These are phyloP conservation scores for Melanomma pulvis-pyrius DNA, from an alignment of 495 filamentous ascomycete genomes.

Conservation along the genomic window DNA sequence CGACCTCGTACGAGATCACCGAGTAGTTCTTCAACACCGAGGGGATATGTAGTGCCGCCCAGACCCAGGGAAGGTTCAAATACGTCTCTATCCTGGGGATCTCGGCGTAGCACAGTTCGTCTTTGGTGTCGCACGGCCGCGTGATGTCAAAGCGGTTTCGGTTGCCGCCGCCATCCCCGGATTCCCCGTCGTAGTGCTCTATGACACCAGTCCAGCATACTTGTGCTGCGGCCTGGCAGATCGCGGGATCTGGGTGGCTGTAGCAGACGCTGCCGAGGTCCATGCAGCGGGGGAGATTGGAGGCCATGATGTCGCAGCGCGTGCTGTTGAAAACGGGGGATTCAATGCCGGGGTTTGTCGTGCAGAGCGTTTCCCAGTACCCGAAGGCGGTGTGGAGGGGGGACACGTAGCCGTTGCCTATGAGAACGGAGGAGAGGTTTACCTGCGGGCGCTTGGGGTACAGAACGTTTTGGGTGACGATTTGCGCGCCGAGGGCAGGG, in stretches of 20 bases:
- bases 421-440: constrained; percentile 45
- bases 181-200: constrained; percentile 46
- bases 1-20: constrained; percentile 30
- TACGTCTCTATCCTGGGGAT: constrained; percentile 42
- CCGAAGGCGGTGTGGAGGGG: constrained; percentile 45
- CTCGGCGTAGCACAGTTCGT: constrained; percentile 48
- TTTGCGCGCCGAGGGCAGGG: constrained; percentile 45
- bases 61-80: constrained; percentile 45
- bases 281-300: constrained; percentile 51
- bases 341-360: constrained; percentile 47
- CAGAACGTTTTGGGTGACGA: constrained; percentile 45
- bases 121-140: constrained; percentile 41
- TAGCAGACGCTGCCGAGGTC: constrained; percentile 44
- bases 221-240: constrained; percentile 37
- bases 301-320: constrained; percentile 50
- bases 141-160: constrained; percentile 52
- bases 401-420: constrained; percentile 49
- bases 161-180: constrained; percentile 45
- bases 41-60: constrained; percentile 43
- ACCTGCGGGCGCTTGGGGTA: constrained; percentile 41
- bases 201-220: constrained; percentile 47
- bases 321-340: constrained; percentile 51
- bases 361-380: constrained; percentile 53
- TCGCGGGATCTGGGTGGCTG: constrained; percentile 43
- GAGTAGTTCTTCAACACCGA: constrained; percentile 42